Percentiles rank a stretch among this genome's conserved stretches.
Conservation (phyloP, 2,329 filamentous ascomycete genomes). For the Neurospora sp. region DNA sequence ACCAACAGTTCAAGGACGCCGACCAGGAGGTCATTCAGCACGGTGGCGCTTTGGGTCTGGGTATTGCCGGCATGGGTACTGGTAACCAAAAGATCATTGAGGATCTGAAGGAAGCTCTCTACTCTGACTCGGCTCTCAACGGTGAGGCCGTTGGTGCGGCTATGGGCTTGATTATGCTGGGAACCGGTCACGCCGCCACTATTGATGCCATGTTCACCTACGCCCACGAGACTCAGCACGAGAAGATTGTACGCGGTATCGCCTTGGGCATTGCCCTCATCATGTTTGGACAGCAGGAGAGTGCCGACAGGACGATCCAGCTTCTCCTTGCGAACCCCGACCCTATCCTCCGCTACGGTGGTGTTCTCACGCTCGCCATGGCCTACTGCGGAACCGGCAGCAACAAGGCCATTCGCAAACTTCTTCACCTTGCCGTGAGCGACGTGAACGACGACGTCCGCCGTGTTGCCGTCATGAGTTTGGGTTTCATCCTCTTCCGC, state of each 20-base stretch:
- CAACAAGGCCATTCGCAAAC: constrained; percentile 95
- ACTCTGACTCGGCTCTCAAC: constrained; percentile 89
- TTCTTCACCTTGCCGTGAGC: constrained; percentile 92
- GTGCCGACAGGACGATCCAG: constrained; percentile 88
- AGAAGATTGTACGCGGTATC: constrained; percentile 95
- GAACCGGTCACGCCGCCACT: constrained; percentile 89
- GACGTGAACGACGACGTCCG: constrained; percentile 98
- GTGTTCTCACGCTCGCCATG: constrained; percentile 96
- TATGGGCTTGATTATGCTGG: constrained; percentile 97
- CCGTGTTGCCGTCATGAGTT: constrained; percentile 89
- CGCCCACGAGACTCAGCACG: constrained; percentile 93
- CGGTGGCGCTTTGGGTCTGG: constrained; percentile 86
- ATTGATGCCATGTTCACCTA: constrained; percentile 97
- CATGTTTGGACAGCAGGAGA: constrained; percentile 95
- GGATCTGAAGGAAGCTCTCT: constrained; percentile 78
- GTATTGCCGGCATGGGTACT: constrained; percentile 95
- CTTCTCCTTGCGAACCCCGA: constrained; percentile 89
- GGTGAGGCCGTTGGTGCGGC: constrained; percentile 91
- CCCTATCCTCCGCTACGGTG: constrained; percentile 86
- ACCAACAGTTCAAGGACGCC: constrained; percentile 62
- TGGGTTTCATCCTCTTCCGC: constrained; percentile 96
- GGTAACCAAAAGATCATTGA: constrained; percentile 86
- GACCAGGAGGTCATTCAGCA: constrained; percentile 93
- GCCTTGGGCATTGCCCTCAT: constrained; percentile 96
- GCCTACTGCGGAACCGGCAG: constrained; percentile 96